Conservation (phyloP, 1,139 yeast genomes). For the Lodderomyces pseudojiufengensis region DNA sequence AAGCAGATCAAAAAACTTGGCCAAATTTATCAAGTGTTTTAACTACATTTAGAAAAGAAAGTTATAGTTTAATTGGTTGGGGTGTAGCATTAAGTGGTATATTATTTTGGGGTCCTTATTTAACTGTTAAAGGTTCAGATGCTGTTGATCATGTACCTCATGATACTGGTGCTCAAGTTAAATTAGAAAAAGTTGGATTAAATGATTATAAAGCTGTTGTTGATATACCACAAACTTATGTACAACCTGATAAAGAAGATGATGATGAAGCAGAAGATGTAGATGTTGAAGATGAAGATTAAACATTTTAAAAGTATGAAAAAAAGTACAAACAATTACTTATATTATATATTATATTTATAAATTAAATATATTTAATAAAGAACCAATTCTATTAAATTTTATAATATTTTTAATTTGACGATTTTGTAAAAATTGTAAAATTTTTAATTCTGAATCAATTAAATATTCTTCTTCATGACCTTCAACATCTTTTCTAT, state of each 20-base stretch:
- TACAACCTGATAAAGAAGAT: slow-evolving; percentile 8
- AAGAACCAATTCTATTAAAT: slow-evolving; percentile 42
- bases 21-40: slow-evolving; percentile 8
- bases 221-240: slow-evolving; percentile 12
- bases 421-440: slow-evolving; percentile 55
- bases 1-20: slow-evolving; percentile 12
- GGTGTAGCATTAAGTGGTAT: slow-evolving; percentile 8
- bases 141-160: slow-evolving; percentile 12
- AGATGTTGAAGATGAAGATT: too few species aligned
- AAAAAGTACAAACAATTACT: too few species aligned
- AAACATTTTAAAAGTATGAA: too few species aligned
- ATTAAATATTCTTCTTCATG: slow-evolving; percentile 71
- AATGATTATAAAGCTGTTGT: slow-evolving; percentile 8
- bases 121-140: slow-evolving; percentile 7
- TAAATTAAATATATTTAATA: slow-evolving; percentile 12
- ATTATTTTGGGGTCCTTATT: slow-evolving; percentile 12
- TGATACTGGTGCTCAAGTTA: slow-evolving; percentile 14
- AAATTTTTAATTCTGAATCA: slow-evolving; percentile 69
- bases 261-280: slow-evolving; percentile 7
- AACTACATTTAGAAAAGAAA: slow-evolving; percentile 7
- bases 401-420: slow-evolving; percentile 55
- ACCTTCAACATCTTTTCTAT: slow-evolving; percentile 87
- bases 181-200: slow-evolving; percentile 8
- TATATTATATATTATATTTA: too few species aligned
- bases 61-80: slow-evolving; percentile 11